Base-by-base conservation (phyloP, 2,329 filamentous ascomycete genomes). In the Claviceps sp. region DNA sequence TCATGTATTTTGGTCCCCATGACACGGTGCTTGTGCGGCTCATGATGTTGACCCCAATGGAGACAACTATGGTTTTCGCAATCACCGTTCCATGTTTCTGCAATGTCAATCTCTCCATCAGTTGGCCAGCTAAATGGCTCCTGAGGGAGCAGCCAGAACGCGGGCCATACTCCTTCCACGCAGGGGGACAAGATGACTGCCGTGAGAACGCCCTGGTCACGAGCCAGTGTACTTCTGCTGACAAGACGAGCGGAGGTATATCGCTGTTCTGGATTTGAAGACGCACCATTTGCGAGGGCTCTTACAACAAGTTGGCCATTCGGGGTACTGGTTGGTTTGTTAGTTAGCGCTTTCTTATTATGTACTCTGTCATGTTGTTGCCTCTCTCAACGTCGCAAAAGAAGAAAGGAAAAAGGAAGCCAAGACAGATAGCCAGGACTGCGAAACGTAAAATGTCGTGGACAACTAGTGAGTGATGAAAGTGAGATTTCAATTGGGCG, bases 51-150 rank as follows among this genome's bases (percentile, higher is more conserved):
- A 3, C 78, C 78, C 78, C 78, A 82, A 57, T 82, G 78, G 48
- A 82, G 65, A 58, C 78, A 82, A 0, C 70, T 70, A 51, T 77
- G 73, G 59, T 82, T 82, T 47, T 73, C 67, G 37, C 63, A 60
- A 54, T 79, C 74, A 18, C 72, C 77, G 55, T 81, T 80, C 78
- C 78, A 82, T n/a, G 70, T 74, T 63, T 82, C 78, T 42, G 77
- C 73, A 47, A 82, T 77, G 61, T 82, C 78, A 13, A 82, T 67
- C 60, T 82, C 78, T 52, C 78, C 78, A 54, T 82, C 78, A 0
- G 65, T 70, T 0, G 78, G 78, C 78, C 78, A 82, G 0, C 65
- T 63, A 58, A 81, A 81, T 0, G 78, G 78, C 56, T 81, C 75
- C 37, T 69, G 63, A 0, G 78, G 78, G 5, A 82, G 65, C 50